Base-by-base conservation (phyloP, 208 protist genomes). In the Trypanosoma lewisi region DNA sequence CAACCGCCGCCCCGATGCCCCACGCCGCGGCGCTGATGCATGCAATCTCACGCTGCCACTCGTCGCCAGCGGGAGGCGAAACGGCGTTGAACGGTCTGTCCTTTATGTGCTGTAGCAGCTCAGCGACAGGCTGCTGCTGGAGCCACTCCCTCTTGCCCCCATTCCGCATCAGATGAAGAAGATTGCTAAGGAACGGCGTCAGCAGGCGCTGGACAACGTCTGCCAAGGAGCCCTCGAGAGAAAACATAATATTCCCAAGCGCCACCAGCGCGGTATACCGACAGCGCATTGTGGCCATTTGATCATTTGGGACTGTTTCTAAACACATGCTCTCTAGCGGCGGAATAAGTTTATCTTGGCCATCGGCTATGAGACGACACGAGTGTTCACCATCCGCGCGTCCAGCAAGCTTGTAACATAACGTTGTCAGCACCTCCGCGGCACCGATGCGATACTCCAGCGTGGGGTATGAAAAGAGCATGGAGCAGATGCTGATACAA, bases 201-300 rank as follows among this genome's bases (percentile, higher is more conserved):
- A 85, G 58, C 33, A 86, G 70, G 9, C 53, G 70, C 31, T 70
- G 44, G 11, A 56, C 57, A 48, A 69, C 65, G 14, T 75, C 70
- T 28, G 78, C 67, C 28, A 85, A 75, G 6, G 72, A 74, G 23
- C 77, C 69, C 50, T 78, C 62, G 16, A 88, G 70, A 60, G 82
- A 89, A 47, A 55, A 65, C 19, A 77, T 73, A 41, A 87, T 71
- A 57, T 80, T 75, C 25, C 79, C 70, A 8, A 92, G 52, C 1
- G 85, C 85, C 6, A 85, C 52, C 19, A 88, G 60, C 14, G 79
- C 85, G 55, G 85, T 79, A 58, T 80, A 83, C 37, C 77, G 82
- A 30, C 54, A 78, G 58, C 79, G 76, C 49, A 75, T 36, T 25
- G 67, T 66, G n/a, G 45, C 47, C 4, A 39, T 65, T 42, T 80